These are phyloP conservation scores for Blastobotrys attinorum DNA, from an alignment of 805 yeast species.

Conservation along the genomic window DNA sequence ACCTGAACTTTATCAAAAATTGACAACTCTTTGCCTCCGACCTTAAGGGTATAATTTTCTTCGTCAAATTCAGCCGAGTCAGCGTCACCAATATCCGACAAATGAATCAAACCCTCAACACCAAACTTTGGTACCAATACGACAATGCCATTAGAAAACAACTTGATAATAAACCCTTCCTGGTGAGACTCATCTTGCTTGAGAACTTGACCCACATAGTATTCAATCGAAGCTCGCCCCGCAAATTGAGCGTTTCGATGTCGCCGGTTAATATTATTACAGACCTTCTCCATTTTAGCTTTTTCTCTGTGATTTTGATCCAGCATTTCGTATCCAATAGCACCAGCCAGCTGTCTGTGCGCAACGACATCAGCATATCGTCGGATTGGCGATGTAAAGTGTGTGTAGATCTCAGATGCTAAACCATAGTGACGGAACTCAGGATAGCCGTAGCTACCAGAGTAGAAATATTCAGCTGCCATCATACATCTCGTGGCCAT, in stretches of 20 bases:
- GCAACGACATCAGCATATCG: conserved; percentile 97
- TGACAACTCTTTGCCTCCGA: conserved; percentile 44
- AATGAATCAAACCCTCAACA: conserved; percentile 83
- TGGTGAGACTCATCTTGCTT: conserved; percentile 70
- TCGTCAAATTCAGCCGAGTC: conserved; percentile 61
- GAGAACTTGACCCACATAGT: conserved; percentile 97
- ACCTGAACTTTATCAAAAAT: conserved; percentile 86
- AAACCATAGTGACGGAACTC: conserved; percentile 96
- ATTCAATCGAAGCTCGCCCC: conserved; percentile 95
- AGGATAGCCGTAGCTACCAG: conserved; percentile 82
- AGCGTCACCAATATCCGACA: conserved; percentile 65
- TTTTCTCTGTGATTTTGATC: conserved; percentile 82
- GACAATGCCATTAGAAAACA: conserved; percentile 90
- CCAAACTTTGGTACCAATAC: conserved; percentile 94
- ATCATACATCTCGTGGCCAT: conserved; percentile 99
- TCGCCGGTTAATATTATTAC: conserved; percentile 81
- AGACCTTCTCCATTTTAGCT: conserved; percentile 78
- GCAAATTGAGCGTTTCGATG: conserved; percentile 99
- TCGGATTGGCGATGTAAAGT: conserved; percentile 96
- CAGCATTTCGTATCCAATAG: conserved; percentile 85
- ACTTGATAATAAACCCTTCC: conserved; percentile 87
- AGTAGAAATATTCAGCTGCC: conserved; percentile 95
- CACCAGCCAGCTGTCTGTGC: conserved; percentile 96
- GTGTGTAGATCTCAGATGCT: conserved; percentile 96
- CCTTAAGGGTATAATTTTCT: conserved; percentile 60